Evolutionary conservation across 2,329 filamentous ascomycete species (phyloP).

Genomic region (Aspergillus spinulosporus): DNA sequence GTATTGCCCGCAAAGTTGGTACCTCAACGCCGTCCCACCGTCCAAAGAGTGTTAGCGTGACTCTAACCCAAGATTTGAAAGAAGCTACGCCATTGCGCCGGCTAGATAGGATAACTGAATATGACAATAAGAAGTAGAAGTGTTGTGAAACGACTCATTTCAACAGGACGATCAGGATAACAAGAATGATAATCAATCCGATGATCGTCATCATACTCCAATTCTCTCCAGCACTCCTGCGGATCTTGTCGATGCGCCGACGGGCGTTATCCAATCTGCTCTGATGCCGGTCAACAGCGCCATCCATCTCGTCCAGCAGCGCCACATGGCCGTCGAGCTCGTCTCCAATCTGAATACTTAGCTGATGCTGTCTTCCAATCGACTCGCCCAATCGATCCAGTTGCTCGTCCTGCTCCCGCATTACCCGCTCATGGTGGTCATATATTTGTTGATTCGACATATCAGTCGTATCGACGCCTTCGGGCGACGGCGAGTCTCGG

Average conservation of each 20-base stretch:
- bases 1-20: neutral
- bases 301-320: conserved; percentile 86
- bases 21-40: conserved; percentile 12
- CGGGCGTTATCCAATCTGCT: conserved; percentile 73
- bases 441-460: conserved; percentile 85
- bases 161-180: conserved; percentile 78
- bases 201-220: conserved; percentile 84
- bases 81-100: conserved; percentile 11
- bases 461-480: conserved; percentile 51
- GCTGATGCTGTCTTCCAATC: conserved; percentile 84
- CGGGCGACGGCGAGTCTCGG: conserved; percentile 57
- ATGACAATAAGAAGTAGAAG: conserved; percentile 7
- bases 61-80: conserved; percentile 10
- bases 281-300: conserved; percentile 77
- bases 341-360: conserved; percentile 94
- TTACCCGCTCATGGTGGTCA: conserved; percentile 74
- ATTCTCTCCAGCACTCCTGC: conserved; percentile 75
- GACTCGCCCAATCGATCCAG: conserved; percentile 83
- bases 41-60: conserved; percentile 9
- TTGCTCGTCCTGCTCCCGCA: conserved; percentile 89
- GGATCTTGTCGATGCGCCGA: conserved; percentile 69
- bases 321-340: conserved; percentile 89
- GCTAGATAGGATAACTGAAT: conserved; percentile 6
- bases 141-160: conserved; percentile 53
- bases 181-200: conserved; percentile 75